These are phyloP conservation scores for Cryptosporidium andersoni DNA, from an alignment of 169 alveolate genomes.

Conservation along the genomic window DNA sequence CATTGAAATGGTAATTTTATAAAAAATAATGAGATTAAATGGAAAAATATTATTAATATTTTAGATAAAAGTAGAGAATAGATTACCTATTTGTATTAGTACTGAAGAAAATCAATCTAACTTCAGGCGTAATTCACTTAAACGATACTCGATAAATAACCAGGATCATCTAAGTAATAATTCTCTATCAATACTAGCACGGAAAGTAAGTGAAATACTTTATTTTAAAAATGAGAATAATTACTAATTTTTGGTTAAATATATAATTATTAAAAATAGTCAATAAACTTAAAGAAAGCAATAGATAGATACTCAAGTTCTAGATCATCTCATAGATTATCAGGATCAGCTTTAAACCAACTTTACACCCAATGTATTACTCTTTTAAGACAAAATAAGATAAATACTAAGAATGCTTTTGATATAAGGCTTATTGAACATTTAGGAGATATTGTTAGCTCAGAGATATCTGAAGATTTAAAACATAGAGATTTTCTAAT, in stretches of 20 bases:
- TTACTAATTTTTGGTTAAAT: background rate
- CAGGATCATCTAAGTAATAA: no score
- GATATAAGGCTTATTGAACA: slow-evolving; percentile 84
- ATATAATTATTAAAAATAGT: background rate
- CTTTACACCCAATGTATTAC: slow-evolving; percentile 54
- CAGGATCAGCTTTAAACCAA: slow-evolving; percentile 12
- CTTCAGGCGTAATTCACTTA: no score
- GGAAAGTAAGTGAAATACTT: background rate
- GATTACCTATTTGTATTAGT: no score
- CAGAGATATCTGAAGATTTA: background rate
- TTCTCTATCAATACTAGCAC: no score
- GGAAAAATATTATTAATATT: no score
- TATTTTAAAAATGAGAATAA: background rate
- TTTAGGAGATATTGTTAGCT: slow-evolving; percentile 81
- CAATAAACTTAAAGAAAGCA: slow-evolving; percentile 18
- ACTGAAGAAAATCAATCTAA: no score
- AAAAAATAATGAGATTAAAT: no score
- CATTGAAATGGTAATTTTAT: no score
- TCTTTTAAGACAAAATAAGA: slow-evolving; percentile 76
- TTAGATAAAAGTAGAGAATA: no score
- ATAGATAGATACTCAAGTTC: slow-evolving; percentile 3
- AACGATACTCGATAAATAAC: no score
- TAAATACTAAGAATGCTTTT: slow-evolving; percentile 84
- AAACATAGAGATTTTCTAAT: background rate
- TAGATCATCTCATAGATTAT: slow-evolving; percentile 3